A percentile compares a stretch with the other conserved stretches of the same genome.
phyloP scores from a whole-genome alignment of 2,329 filamentous ascomycete species.

The Teratosphaeria epicoccoides region DNA sequence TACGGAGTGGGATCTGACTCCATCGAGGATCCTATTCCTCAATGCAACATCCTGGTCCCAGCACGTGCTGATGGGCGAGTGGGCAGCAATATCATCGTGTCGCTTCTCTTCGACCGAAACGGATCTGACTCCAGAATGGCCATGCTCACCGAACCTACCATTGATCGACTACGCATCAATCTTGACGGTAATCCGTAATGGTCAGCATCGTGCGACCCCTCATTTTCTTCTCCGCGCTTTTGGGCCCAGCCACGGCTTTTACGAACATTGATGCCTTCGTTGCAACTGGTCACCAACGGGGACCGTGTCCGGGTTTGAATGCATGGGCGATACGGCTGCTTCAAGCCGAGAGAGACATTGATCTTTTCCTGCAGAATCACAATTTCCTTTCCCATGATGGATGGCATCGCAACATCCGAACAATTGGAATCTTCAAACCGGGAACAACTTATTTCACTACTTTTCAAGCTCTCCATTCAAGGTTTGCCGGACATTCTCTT shows the following conservation, averaged over 20 bases:
- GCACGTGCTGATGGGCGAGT: too few species aligned
- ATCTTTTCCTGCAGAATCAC: neutral
- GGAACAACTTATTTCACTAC: neutral
- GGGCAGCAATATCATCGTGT: too few species aligned
- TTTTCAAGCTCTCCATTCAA: neutral
- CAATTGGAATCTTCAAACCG: constrained; percentile 14
- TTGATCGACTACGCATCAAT: neutral
- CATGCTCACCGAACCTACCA: too few species aligned
- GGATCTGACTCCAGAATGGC: too few species aligned
- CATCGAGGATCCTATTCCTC: too few species aligned
- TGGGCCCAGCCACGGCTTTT: neutral
- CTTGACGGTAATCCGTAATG: neutral
- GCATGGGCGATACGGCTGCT: constrained; percentile 14
- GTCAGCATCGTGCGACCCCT: neutral
- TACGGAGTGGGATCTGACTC: too few species aligned
- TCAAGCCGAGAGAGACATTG: constrained; percentile 13
- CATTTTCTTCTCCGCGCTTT: neutral
- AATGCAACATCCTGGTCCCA: too few species aligned
- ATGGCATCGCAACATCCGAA: constrained; percentile 25
- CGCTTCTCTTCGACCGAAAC: too few species aligned
- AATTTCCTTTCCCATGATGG: constrained; percentile 25
- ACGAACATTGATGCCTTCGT: constrained; percentile 9
- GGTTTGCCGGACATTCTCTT: neutral
- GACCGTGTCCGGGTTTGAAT: constrained; percentile 26
- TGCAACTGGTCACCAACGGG: constrained; percentile 23